Conservation (phyloP, 2,329 filamentous ascomycete species). For the Myriosclerotinia duriaeana region DNA sequence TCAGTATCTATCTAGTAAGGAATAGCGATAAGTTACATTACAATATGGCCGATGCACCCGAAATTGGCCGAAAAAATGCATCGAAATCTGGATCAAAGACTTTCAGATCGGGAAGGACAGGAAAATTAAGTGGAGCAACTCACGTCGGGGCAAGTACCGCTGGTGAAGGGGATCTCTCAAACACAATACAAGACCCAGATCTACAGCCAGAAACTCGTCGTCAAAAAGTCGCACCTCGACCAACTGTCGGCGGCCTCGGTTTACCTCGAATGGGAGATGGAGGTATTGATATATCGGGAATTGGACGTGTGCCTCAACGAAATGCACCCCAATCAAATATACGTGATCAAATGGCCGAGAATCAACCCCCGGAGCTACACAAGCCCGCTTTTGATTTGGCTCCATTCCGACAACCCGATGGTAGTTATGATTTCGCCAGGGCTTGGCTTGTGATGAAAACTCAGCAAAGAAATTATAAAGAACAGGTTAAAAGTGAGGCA, state of each 20-base stretch:
- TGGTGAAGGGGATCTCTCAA: background rate
- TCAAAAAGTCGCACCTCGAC: background rate
- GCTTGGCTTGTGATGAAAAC: background rate
- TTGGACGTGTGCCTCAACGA: background rate
- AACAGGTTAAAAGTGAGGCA: too few relatives aligned
- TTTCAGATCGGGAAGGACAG: background rate
- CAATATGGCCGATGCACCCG: background rate
- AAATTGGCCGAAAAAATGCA: background rate
- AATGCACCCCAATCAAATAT: too few relatives aligned
- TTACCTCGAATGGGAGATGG: background rate
- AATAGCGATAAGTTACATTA: background rate
- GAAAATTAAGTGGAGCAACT: background rate
- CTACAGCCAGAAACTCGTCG: background rate
- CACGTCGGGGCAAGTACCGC: too few relatives aligned
- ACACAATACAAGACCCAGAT: background rate
- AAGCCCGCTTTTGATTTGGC: background rate
- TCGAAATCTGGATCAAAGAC: too few relatives aligned
- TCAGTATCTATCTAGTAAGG: background rate
- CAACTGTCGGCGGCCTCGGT: background rate
- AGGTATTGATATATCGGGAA: background rate
- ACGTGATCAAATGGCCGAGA: too few relatives aligned
- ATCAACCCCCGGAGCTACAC: accelerated
- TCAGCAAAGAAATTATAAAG: too few relatives aligned
- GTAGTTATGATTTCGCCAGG: background rate
- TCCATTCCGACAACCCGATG: background rate